These are phyloP conservation scores for Thalassiosira profunda DNA, from an alignment of 108 stramenopile species.

Conservation along the genomic window DNA sequence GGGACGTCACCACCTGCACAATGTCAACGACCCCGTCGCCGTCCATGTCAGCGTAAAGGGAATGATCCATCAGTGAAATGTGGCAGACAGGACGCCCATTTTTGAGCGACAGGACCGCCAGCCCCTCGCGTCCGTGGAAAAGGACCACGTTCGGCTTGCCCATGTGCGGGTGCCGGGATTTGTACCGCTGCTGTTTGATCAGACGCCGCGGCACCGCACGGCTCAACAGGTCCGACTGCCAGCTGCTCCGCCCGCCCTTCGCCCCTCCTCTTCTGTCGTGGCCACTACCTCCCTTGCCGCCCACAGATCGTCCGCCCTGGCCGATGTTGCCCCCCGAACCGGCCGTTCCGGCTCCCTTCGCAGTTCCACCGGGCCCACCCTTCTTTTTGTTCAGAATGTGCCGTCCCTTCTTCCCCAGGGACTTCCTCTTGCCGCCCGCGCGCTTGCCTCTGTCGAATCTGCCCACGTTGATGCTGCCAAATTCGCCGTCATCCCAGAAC, in stretches of 20 bases:
- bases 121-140: conserved; percentile 62
- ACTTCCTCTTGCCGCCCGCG: conserved; percentile 30
- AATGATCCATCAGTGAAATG: conserved; percentile 69
- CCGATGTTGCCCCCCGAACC: conserved; percentile 10
- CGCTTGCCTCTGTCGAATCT: conserved; percentile 43
- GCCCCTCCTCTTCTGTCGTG: not conserved
- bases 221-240: conserved; percentile 45
- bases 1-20: conserved; percentile 61
- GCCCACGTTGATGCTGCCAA: conserved; percentile 41
- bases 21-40: conserved; percentile 79
- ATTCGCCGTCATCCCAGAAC: conserved; percentile 42
- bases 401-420: conserved; percentile 1
- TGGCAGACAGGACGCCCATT: conserved; percentile 85
- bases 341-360: not conserved
- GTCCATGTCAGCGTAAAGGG: conserved; percentile 82
- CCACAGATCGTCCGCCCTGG: not conserved
- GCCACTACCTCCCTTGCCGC: not conserved
- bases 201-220: conserved; percentile 37
- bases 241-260: conserved; percentile 8
- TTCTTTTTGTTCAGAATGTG: conserved; percentile 6
- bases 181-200: conserved; percentile 32
- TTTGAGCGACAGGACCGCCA: conserved; percentile 82
- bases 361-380: conserved; percentile 8
- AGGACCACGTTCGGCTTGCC: conserved; percentile 83
- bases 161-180: conserved; percentile 45